Percentiles rank a stretch among this genome's conserved stretches.
These are phyloP conservation scores for Neurospora crassa DNA, from an alignment of 2,329 filamentous ascomycete genomes.

Conservation along the genomic window DNA sequence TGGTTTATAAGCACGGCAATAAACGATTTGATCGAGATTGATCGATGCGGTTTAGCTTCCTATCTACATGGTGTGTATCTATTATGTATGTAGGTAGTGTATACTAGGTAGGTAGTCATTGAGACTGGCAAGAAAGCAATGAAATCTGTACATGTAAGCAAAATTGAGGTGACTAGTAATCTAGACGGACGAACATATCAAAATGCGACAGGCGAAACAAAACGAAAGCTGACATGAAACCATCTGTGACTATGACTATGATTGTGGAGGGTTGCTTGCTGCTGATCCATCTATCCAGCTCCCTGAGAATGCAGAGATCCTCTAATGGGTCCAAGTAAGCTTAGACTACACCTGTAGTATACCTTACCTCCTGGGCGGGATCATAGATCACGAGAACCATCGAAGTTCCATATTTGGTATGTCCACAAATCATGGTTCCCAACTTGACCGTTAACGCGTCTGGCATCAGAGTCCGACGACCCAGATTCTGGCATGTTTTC, in stretches of 20 bases:
- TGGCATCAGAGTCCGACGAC: neutral
- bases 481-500: neutral
- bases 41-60: neutral
- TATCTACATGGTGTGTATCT: neutral
- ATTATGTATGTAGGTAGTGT: neutral
- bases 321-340: no score
- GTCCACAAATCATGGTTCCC: neutral
- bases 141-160: neutral
- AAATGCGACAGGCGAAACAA: neutral
- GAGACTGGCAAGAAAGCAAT: neutral
- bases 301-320: neutral
- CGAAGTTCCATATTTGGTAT: neutral
- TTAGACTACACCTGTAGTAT: neutral
- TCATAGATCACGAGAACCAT: neutral
- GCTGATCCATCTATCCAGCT: no score
- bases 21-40: neutral
- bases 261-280: neutral
- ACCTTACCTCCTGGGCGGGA: neutral
- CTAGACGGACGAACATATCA: neutral
- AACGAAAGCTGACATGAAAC: neutral
- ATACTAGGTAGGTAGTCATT: no score
- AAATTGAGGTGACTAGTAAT: neutral
- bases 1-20: neutral
- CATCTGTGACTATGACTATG: neutral
- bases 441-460: neutral